Conservation (phyloP, 2,329 filamentous ascomycete species). For the Penicillium psychrosexuale region DNA sequence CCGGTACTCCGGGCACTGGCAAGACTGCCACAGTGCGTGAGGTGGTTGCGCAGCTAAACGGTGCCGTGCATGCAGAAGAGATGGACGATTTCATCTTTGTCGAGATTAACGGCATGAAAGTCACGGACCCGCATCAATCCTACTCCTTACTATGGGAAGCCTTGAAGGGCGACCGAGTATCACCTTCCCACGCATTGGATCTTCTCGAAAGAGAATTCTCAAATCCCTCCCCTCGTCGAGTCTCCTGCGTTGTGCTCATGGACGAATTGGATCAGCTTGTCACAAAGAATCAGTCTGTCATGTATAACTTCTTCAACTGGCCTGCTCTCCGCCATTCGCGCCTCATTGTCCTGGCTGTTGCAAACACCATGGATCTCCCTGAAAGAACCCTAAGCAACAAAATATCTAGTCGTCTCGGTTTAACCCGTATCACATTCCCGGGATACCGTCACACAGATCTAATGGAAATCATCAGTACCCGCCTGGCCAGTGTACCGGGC, state of each 20-base stretch:
- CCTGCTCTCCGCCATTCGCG: slow-evolving; percentile 85
- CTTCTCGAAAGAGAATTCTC: slow-evolving; percentile 90
- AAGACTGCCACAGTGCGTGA: slow-evolving; percentile 97
- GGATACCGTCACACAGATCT: slow-evolving; percentile 97
- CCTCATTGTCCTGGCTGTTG: slow-evolving; percentile 92
- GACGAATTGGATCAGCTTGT: slow-evolving; percentile 97
- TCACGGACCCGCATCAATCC: slow-evolving; percentile 94
- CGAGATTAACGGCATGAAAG: slow-evolving; percentile 99
- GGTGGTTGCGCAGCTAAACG: slow-evolving; percentile 83
- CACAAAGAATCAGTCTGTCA: slow-evolving; percentile 97
- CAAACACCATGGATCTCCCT: slow-evolving; percentile 97
- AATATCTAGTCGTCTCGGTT: slow-evolving; percentile 84
- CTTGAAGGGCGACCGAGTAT: slow-evolving; percentile 86
- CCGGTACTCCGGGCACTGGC: slow-evolving; percentile 94
- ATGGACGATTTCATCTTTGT: slow-evolving; percentile 98
- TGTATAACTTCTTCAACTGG: slow-evolving; percentile 99
- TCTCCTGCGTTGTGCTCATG: slow-evolving; percentile 96
- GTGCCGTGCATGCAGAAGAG: slow-evolving; percentile 83
- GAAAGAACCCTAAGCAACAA: slow-evolving; percentile 97
- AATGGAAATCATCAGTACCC: slow-evolving; percentile 95
- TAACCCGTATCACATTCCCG: slow-evolving; percentile 94
- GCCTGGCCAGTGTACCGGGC: slow-evolving; percentile 80
- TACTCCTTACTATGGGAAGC: slow-evolving; percentile 96
- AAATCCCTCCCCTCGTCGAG: slow-evolving; percentile 81
- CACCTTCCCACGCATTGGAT: slow-evolving; percentile 84